Conservation (phyloP, 2,329 filamentous ascomycete genomes). For the Pyricularia pennisetigena region DNA sequence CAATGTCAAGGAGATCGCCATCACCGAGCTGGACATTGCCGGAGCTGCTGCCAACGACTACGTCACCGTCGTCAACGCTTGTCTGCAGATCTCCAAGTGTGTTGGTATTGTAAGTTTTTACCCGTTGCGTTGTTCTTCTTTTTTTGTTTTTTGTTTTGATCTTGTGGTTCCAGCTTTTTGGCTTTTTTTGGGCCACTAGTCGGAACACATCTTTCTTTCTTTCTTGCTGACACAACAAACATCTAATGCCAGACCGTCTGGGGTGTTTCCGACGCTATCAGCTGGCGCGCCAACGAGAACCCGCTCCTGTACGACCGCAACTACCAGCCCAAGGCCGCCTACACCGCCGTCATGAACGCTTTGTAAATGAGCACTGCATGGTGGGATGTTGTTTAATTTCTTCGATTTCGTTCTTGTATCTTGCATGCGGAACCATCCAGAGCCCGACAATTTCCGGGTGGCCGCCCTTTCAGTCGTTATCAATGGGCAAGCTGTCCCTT, state of each 20-base stretch:
- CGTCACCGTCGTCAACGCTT: conserved; percentile 15
- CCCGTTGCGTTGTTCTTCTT: background rate
- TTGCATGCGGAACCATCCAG: background rate
- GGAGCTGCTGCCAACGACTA: conserved; percentile 32
- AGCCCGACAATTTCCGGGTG: too few species aligned
- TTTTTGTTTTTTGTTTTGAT: background rate
- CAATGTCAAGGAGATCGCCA: conserved; percentile 33
- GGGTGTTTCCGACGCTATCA: conserved; percentile 18
- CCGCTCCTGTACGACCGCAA: conserved; percentile 28
- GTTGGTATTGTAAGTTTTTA: conserved; percentile 16
- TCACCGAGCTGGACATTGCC: conserved; percentile 43
- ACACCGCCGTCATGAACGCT: conserved; percentile 22
- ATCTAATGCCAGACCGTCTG: background rate
- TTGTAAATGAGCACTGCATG: background rate
- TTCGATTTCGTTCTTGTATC: background rate
- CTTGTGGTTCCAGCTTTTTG: too few species aligned
- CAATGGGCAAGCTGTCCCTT: too few species aligned
- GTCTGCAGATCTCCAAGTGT: conserved; percentile 15
- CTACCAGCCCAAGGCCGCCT: conserved; percentile 28
- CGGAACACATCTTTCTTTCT: too few species aligned
- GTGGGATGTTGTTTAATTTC: background rate
- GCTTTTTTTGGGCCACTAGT: too few species aligned
- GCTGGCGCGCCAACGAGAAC: conserved; percentile 23
- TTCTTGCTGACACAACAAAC: background rate
- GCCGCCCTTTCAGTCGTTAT: too few species aligned